Percentiles rank a stretch among this genome's conserved stretches.
These are phyloP conservation scores for Takakia lepidozioides DNA, from an alignment of 225 moss, liverwort and hornwort genomes.

Conservation along the genomic window DNA sequence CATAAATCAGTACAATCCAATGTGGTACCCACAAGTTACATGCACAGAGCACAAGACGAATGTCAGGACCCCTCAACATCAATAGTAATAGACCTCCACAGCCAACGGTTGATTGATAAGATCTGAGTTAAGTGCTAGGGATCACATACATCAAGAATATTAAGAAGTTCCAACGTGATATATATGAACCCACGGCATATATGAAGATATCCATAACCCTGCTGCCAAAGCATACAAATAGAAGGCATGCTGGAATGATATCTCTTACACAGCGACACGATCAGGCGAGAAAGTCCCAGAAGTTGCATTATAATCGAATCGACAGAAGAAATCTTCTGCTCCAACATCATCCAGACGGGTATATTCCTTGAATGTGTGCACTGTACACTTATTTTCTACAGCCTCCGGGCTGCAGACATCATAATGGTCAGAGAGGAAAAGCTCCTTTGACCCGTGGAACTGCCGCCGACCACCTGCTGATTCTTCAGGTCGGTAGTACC, in stretches of 20 bases:
- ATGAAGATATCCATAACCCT: no score
- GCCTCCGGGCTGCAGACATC: constrained; percentile 64
- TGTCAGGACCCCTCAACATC: no score
- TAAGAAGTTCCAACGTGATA: no score
- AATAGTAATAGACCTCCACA: no score
- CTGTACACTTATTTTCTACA: constrained; percentile 55
- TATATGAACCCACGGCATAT: no score
- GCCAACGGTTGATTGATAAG: no score
- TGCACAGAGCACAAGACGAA: no score
- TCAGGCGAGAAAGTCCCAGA: constrained; percentile 65
- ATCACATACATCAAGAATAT: no score
- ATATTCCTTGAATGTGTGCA: constrained; percentile 67
- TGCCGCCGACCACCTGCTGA: constrained; percentile 58
- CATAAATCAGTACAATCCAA: no score
- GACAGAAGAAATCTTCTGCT: constrained; percentile 59
- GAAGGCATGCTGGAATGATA: neutral
- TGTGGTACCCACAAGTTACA: no score
- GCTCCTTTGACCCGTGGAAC: constrained; percentile 69
- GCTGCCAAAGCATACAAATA: constrained; percentile 2
- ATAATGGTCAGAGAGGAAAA: constrained; percentile 70
- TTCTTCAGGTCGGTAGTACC: constrained; percentile 78
- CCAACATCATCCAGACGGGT: constrained; percentile 57
- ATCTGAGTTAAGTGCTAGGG: no score
- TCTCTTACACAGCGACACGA: constrained; percentile 64
- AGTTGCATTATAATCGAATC: constrained; percentile 68